phyloP scores from a whole-genome alignment of 148 eudicot species.

The Amaranthus hypochondriacus region DNA sequence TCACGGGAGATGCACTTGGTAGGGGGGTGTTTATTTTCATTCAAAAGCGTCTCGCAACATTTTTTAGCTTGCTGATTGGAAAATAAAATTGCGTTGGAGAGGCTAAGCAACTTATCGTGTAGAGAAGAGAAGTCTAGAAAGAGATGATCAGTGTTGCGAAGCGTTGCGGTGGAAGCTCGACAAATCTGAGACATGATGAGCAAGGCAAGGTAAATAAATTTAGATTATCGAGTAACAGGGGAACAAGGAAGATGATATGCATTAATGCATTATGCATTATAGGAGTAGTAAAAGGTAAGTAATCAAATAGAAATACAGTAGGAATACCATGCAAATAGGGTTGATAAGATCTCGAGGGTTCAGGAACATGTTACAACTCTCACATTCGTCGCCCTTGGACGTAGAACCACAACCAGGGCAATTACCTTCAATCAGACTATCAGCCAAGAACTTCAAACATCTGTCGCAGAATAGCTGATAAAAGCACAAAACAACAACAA shows the following conservation, averaged over 20 bases:
- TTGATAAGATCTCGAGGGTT: not conserved
- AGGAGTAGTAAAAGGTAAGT: not conserved
- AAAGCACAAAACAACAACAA: too few species aligned
- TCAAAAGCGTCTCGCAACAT: not conserved
- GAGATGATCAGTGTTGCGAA: not conserved
- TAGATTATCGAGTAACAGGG: not conserved
- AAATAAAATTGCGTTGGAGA: not conserved
- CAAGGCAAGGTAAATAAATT: not conserved
- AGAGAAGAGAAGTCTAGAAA: not conserved
- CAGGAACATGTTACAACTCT: not conserved
- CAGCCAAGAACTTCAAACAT: constrained; percentile 10
- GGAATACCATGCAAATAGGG: constrained; percentile 5
- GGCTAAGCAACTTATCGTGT: not conserved
- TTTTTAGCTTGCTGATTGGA: not conserved
- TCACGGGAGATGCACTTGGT: constrained; percentile 14
- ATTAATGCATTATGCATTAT: not conserved
- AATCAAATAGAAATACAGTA: too few species aligned
- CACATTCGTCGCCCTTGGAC: constrained; percentile 15
- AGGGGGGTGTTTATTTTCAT: not conserved
- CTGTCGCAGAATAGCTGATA: not conserved
- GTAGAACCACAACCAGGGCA: constrained; percentile 5
- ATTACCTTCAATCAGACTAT: constrained; percentile 8
- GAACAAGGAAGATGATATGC: not conserved
- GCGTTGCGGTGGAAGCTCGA: not conserved
- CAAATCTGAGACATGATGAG: constrained; percentile 1